Evolutionary conservation across 2,329 filamentous ascomycete species (phyloP).

Genomic region (Pyrenophora tritici-repentis): DNA sequence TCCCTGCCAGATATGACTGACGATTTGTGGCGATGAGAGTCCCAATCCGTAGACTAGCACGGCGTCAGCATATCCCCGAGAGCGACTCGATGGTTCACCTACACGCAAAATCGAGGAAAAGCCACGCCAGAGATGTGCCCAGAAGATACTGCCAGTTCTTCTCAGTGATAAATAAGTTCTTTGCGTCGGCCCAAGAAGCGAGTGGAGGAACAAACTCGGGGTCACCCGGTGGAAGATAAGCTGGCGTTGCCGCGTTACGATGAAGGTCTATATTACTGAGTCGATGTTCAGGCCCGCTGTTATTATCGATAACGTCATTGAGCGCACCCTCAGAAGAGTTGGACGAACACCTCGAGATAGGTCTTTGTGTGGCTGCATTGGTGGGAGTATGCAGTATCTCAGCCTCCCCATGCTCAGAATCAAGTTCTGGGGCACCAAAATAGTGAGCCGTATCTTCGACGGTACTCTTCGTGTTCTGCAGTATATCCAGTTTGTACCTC

Average conservation of each 20-base stretch:
- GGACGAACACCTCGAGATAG: constrained; percentile 20
- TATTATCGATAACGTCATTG: constrained; percentile 31
- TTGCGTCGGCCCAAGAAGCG: constrained; percentile 39
- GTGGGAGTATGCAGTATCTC: constrained; percentile 21
- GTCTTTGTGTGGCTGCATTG: constrained; percentile 7
- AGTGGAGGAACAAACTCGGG: constrained; percentile 55
- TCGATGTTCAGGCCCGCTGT: constrained; percentile 32
- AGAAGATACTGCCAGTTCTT: constrained; percentile 46
- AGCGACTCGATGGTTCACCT: background rate
- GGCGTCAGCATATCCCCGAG: background rate
- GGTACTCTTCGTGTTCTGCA: constrained; percentile 41
- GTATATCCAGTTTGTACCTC: constrained; percentile 49
- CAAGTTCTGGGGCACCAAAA: constrained; percentile 33
- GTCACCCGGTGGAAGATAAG: constrained; percentile 30
- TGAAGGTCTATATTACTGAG: constrained; percentile 15
- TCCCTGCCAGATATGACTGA: constrained; percentile 41
- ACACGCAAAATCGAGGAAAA: constrained; percentile 46
- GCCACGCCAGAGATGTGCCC: constrained; percentile 45
- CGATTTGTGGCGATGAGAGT: constrained; percentile 43
- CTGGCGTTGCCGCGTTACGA: background rate
- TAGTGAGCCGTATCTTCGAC: constrained; percentile 42
- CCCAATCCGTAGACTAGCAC: constrained; percentile 40
- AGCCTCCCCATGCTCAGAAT: constrained; percentile 39
- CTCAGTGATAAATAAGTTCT: constrained; percentile 41
- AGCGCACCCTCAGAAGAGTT: constrained; percentile 34